A percentile compares a stretch with the other conserved stretches of the same genome.
Evolutionary conservation across 2,329 filamentous ascomycete genomes (phyloP).

Genomic region (Aspergillaceae sp.): DNA sequence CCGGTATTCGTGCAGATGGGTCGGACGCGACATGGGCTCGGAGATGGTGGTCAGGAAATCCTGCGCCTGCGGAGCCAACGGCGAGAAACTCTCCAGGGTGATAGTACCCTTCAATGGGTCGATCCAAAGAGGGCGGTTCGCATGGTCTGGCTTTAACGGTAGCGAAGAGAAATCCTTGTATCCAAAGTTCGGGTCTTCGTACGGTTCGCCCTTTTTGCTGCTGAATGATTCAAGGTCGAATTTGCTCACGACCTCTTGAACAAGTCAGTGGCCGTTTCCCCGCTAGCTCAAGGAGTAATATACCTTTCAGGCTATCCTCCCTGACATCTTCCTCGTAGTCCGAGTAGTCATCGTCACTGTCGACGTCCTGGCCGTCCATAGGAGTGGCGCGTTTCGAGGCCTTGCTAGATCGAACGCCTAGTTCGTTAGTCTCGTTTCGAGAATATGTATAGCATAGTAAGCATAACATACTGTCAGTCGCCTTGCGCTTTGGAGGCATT

Average conservation of each 20-base stretch:
- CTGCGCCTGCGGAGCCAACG: conserved; percentile 75
- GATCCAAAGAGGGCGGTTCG: conserved; percentile 87
- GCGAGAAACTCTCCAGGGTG: conserved; percentile 89
- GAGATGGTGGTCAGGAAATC: conserved; percentile 95
- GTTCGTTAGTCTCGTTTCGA: conserved; percentile 21
- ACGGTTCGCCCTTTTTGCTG: conserved; percentile 37
- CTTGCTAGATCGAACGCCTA: conserved; percentile 39
- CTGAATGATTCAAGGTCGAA: conserved; percentile 47
- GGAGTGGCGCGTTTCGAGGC: conserved; percentile 42
- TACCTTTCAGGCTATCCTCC: conserved; percentile 42
- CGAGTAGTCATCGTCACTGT: conserved; percentile 52
- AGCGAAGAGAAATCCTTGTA: conserved; percentile 75
- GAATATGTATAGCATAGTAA: conserved; percentile 4
- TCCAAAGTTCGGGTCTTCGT: conserved; percentile 49
- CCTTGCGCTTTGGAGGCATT: conserved; percentile 68
- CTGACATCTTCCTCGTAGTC: conserved; percentile 43
- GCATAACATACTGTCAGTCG: conserved; percentile 41
- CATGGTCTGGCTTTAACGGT: conserved; percentile 76
- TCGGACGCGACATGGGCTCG: conserved; percentile 82
- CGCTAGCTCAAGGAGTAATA: conserved; percentile 6
- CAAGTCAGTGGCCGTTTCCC: conserved; percentile 16
- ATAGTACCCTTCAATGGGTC: conserved; percentile 79
- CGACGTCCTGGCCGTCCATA: conserved; percentile 31
- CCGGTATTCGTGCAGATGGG: conserved; percentile 86
- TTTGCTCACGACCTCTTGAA: conserved; percentile 40